Conservation (phyloP, 2,329 filamentous ascomycete species). For the Didymella keratinophila region DNA sequence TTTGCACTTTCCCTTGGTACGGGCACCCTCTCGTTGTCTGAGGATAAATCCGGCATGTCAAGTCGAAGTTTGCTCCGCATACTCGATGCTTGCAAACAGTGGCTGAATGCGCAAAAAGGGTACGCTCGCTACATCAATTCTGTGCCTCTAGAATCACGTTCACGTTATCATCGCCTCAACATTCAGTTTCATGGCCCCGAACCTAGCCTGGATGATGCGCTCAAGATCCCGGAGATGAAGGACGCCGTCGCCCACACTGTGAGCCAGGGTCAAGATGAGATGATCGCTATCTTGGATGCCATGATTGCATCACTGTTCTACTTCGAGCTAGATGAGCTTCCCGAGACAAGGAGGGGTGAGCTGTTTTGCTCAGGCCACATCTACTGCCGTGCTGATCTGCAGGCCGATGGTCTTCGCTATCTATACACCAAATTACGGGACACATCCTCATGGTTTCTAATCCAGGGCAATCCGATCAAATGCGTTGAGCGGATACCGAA, state of each 20-base stretch:
- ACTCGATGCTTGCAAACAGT: not conserved
- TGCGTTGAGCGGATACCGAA: not conserved
- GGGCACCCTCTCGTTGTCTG: not conserved
- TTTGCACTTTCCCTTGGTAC: conserved; percentile 3
- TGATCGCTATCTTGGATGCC: not conserved
- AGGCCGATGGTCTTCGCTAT: not conserved
- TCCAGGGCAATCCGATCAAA: not conserved
- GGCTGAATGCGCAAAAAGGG: not conserved
- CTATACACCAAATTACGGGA: not conserved
- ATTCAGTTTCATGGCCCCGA: not conserved
- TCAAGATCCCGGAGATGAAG: not conserved
- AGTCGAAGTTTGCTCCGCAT: not conserved
- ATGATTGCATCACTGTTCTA: not conserved
- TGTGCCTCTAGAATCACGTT: not conserved
- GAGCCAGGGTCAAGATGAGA: not conserved
- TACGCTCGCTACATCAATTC: not conserved
- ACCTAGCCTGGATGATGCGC: not conserved
- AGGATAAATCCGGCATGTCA: not conserved
- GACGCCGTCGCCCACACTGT: not conserved
- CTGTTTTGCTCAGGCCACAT: not conserved
- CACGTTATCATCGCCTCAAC: not conserved
- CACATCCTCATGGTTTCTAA: not conserved
- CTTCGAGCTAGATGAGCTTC: not conserved
- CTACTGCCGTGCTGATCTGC: not conserved
- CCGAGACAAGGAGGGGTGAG: not conserved